These are phyloP conservation scores for Pichia sp. DNA, from an alignment of 1,139 yeast genomes.

Conservation along the genomic window DNA sequence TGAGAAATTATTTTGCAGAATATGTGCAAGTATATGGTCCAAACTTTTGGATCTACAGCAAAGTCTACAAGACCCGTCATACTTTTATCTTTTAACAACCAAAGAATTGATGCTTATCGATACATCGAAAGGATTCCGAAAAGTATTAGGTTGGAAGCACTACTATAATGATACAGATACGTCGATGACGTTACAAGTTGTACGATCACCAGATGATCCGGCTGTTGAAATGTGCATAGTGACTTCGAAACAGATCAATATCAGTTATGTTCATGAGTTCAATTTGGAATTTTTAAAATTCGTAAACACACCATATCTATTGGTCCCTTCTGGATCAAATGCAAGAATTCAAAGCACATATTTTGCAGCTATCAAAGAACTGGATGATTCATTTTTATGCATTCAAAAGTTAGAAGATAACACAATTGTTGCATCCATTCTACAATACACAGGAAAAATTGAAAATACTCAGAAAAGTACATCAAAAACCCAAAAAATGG, in stretches of 20 bases:
- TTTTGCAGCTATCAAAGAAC: no score
- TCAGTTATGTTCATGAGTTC: conserved; percentile 37
- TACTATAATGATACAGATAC: conserved; percentile 47
- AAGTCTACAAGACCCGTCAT: conserved; percentile 21
- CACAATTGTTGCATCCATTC: no score
- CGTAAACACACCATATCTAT: conserved; percentile 33
- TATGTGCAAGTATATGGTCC: conserved; percentile 54
- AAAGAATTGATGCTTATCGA: conserved; percentile 50
- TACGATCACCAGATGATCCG: not conserved
- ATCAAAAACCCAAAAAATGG: no score
- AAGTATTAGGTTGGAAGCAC: conserved; percentile 66
- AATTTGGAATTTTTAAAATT: conserved; percentile 32
- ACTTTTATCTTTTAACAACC: conserved; percentile 45
- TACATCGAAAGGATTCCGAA: conserved; percentile 25
- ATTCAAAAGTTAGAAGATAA: no score
- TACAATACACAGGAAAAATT: no score
- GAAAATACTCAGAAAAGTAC: no score
- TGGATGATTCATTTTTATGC: no score
- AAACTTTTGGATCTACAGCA: conserved; percentile 36
- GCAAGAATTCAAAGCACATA: no score
- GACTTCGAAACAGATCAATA: conserved; percentile 34
- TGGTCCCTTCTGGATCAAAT: conserved; percentile 15
- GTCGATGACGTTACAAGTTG: conserved; percentile 37
- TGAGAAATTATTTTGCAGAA: conserved; percentile 26
- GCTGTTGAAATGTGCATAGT: conserved; percentile 16